phyloP scores from a whole-genome alignment of 1,284 basidiomycete species.

The Sporisorium exsertum region DNA sequence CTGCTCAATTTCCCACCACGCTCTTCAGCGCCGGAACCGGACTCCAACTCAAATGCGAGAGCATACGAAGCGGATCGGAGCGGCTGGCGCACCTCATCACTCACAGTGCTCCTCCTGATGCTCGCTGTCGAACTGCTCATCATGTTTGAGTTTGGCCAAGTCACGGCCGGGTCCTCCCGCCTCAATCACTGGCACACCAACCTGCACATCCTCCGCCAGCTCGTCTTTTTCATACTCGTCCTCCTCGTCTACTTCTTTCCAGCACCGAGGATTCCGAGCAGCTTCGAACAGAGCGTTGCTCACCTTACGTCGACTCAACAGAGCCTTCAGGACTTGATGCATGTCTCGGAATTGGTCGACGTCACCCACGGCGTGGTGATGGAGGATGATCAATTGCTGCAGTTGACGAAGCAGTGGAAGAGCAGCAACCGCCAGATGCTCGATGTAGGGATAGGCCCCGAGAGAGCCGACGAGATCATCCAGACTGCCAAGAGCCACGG shows the following conservation, averaged over 20 bases:
- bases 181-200: slow-evolving; percentile 52
- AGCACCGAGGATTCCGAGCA: not conserved
- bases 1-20: slow-evolving; percentile 9
- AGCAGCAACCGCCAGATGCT: not conserved
- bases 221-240: slow-evolving; percentile 25
- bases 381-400: slow-evolving; percentile 23
- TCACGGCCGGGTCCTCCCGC: slow-evolving; percentile 17
- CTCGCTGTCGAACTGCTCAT: slow-evolving; percentile 32
- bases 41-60: not conserved
- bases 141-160: slow-evolving; percentile 47
- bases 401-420: slow-evolving; percentile 12
- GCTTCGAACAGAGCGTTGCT: slow-evolving; percentile 30
- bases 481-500: slow-evolving; percentile 10
- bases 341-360: slow-evolving; percentile 28
- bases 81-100: slow-evolving; percentile 23
- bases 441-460: slow-evolving; percentile 7
- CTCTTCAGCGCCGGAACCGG: not conserved
- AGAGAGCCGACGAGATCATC: slow-evolving; percentile 15
- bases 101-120: slow-evolving; percentile 14
- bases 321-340: slow-evolving; percentile 28
- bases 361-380: slow-evolving; percentile 21
- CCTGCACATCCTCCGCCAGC: slow-evolving; percentile 34
- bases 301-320: slow-evolving; percentile 37
- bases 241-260: slow-evolving; percentile 39
- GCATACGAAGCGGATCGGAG: slow-evolving; percentile 33